Conservation (phyloP, 2,329 filamentous ascomycete genomes). For the Pseudopithomyces maydicus region DNA sequence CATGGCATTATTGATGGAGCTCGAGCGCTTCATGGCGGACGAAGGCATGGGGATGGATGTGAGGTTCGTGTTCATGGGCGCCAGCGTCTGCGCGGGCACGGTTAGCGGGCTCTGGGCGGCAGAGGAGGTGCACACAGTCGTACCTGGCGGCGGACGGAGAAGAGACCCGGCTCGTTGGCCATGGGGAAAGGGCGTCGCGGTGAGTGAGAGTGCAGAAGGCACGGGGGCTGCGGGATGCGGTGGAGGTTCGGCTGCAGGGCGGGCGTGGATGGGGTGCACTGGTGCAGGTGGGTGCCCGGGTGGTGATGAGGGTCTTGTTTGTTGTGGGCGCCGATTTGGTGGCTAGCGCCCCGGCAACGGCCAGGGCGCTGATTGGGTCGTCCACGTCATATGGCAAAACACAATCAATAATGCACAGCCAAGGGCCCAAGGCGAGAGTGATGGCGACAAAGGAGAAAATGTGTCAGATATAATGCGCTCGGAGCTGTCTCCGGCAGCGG, state of each 20-base stretch:
- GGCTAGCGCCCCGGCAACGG: slow-evolving; percentile 27
- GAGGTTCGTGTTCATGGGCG: slow-evolving; percentile 80
- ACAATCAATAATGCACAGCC: background rate
- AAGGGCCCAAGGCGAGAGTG: background rate
- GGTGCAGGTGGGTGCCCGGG: slow-evolving; percentile 23
- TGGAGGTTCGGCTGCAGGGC: slow-evolving; percentile 5
- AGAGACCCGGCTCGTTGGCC: slow-evolving; percentile 64
- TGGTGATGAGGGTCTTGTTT: slow-evolving; percentile 24
- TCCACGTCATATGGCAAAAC: too few relatives aligned
- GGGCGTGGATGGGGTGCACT: too few relatives aligned
- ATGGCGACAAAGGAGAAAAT: slow-evolving; percentile 14
- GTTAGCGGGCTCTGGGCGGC: slow-evolving; percentile 19
- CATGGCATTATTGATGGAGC: slow-evolving; percentile 72
- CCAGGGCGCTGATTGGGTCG: slow-evolving; percentile 19
- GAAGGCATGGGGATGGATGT: slow-evolving; percentile 83
- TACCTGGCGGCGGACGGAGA: slow-evolving; percentile 94
- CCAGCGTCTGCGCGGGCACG: slow-evolving; percentile 73
- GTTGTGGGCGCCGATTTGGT: slow-evolving; percentile 28
- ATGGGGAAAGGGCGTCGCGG: slow-evolving; percentile 24
- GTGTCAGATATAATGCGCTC: slow-evolving; percentile 16
- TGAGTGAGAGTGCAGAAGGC: background rate
- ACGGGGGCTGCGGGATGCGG: background rate
- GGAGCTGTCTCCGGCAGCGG: slow-evolving; percentile 12
- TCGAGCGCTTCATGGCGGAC: slow-evolving; percentile 92
- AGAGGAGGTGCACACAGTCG: slow-evolving; percentile 38